Conservation (phyloP, 306 rosid genomes). For the Fragaria ananassa region DNA sequence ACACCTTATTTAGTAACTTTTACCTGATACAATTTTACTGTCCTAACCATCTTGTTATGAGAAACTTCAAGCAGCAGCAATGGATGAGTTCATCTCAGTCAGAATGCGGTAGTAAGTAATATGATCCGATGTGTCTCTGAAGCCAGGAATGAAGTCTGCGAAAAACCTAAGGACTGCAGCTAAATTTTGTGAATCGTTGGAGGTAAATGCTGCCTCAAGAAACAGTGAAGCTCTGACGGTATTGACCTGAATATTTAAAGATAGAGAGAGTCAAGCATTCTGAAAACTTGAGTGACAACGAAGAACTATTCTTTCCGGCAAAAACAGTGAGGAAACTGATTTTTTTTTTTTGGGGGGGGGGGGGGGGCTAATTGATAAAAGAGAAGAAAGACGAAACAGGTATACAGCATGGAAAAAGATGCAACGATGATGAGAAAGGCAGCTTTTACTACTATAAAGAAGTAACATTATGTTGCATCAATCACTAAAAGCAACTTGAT, state of each 20-base stretch:
- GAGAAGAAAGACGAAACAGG: not conserved
- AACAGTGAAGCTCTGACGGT: constrained; percentile 78
- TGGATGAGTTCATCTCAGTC: constrained; percentile 62
- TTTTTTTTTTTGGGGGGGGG: too few species aligned
- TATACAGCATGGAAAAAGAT: not conserved
- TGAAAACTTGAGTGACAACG: not conserved
- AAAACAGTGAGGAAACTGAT: not conserved
- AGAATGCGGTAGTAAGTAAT: constrained; percentile 65
- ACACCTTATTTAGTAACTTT: not conserved
- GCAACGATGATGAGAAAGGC: not conserved
- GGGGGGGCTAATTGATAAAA: too few species aligned
- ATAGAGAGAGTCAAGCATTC: not conserved
- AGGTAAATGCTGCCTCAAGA: constrained; percentile 73
- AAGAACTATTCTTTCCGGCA: not conserved
- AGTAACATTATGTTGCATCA: not conserved
- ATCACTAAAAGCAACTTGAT: not conserved
- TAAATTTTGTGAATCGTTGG: constrained; percentile 65
- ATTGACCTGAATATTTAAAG: constrained; percentile 59
- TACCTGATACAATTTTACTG: not conserved
- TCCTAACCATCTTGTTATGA: not conserved
- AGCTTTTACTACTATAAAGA: not conserved
- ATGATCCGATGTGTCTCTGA: constrained; percentile 65
- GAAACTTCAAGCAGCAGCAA: constrained; percentile 48
- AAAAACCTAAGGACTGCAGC: constrained; percentile 88
- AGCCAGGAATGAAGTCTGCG: constrained; percentile 72